phyloP scores from a whole-genome alignment of 768 basidiomycete species.

The Chlorophyllum brunneum region DNA sequence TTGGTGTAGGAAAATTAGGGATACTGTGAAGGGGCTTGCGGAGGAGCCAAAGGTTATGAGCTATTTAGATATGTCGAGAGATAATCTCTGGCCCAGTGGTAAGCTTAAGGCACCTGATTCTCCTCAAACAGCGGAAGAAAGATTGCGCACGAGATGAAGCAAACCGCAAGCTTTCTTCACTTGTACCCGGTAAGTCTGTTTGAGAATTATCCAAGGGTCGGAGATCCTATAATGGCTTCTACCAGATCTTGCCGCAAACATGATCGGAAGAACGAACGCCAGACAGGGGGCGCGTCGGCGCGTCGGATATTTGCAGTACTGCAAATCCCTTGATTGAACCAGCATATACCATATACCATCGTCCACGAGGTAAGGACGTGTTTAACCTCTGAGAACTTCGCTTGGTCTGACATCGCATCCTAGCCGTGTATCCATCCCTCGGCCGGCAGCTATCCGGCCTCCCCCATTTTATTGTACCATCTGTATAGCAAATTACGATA shows the following conservation, averaged over 20 bases:
- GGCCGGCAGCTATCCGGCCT: no score
- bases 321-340: constrained; percentile 92
- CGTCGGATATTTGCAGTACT: constrained; percentile 90
- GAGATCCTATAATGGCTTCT: background rate
- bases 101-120: constrained; percentile 53
- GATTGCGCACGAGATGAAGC: constrained; percentile 80
- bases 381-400: no score
- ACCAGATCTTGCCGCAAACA: constrained; percentile 89
- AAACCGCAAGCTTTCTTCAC: constrained; percentile 81
- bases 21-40: constrained; percentile 59
- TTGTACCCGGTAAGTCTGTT: constrained; percentile 74
- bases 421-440: background rate
- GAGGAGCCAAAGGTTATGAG: constrained; percentile 70
- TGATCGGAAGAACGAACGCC: constrained; percentile 97
- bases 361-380: constrained; percentile 75
- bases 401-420: background rate
- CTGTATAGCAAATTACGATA: background rate
- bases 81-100: constrained; percentile 85
- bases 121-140: constrained; percentile 81
- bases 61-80: constrained; percentile 63
- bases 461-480: background rate
- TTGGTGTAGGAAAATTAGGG: constrained; percentile 75
- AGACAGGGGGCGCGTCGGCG: constrained; percentile 87
- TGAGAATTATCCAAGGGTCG: background rate
- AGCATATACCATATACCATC: constrained; percentile 86